Conservation (phyloP, 805 yeast species). For the Komagataella populi region DNA sequence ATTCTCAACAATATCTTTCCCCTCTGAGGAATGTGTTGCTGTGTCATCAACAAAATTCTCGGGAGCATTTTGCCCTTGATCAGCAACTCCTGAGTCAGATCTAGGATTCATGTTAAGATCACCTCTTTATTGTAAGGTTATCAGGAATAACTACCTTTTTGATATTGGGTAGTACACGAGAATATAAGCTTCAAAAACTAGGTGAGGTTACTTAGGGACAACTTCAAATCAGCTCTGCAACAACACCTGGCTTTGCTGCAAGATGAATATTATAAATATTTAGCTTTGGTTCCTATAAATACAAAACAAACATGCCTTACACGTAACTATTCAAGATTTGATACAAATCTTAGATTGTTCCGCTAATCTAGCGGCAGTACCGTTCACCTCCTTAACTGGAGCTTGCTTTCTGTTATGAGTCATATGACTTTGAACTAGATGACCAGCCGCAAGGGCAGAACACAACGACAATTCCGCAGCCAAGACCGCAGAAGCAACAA, state of each 20-base stretch:
- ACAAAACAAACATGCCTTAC: neutral
- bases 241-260: neutral
- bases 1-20: neutral
- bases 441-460: conserved; percentile 97
- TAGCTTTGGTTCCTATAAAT: neutral
- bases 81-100: neutral
- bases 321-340: conserved; percentile 26
- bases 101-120: neutral
- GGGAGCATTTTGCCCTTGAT: neutral
- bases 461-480: conserved; percentile 94
- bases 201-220: neutral
- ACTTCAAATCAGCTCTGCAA: neutral
- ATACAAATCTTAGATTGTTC: conserved; percentile 73
- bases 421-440: conserved; percentile 96
- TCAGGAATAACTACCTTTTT: neutral
- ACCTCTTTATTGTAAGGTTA: neutral
- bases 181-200: no score
- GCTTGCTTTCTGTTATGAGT: conserved; percentile 56
- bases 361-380: conserved; percentile 22
- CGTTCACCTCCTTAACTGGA: conserved; percentile 1
- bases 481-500: conserved; percentile 88
- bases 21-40: neutral
- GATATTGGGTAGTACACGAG: neutral
- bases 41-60: neutral
- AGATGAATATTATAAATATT: neutral